These are phyloP conservation scores for Limnomonas spitsbergensis DNA, from an alignment of 139 green algal species.

Conservation along the genomic window DNA sequence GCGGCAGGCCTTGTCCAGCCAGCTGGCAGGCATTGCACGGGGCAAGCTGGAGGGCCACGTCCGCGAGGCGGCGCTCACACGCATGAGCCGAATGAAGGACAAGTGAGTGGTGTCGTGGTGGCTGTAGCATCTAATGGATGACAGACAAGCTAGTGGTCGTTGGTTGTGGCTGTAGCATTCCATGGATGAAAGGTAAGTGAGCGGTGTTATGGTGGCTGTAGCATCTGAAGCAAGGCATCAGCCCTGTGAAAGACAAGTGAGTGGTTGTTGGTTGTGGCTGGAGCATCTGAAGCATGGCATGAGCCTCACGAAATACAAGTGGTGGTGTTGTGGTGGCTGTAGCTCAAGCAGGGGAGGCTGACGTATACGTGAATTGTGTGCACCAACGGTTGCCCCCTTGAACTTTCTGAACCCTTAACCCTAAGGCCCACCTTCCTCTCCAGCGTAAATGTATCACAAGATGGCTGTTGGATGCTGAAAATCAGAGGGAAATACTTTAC, in stretches of 20 bases:
- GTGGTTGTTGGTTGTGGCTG: no score
- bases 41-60: slow-evolving; percentile 42
- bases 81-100: slow-evolving; percentile 72
- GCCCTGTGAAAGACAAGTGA: slow-evolving; percentile 1
- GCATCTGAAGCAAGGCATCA: not conserved
- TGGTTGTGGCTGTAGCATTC: no score
- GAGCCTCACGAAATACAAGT: no score
- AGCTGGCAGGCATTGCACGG: slow-evolving; percentile 23
- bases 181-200: slow-evolving; percentile 66
- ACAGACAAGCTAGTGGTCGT: slow-evolving; percentile 7
- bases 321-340: no score
- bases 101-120: slow-evolving; percentile 14
- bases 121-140: not conserved
- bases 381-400: no score
- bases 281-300: slow-evolving; percentile 67
- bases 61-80: slow-evolving; percentile 73
- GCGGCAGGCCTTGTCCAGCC: slow-evolving; percentile 14
- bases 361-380: no score
- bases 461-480: no score
- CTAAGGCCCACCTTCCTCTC: no score
- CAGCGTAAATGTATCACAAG: no score
- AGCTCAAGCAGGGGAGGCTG: no score
- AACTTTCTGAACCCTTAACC: no score
- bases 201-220: slow-evolving; percentile 2
- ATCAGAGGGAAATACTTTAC: no score